phyloP scores from a whole-genome alignment of 2,329 filamentous ascomycete genomes.

The Celoporthe dispersa region DNA sequence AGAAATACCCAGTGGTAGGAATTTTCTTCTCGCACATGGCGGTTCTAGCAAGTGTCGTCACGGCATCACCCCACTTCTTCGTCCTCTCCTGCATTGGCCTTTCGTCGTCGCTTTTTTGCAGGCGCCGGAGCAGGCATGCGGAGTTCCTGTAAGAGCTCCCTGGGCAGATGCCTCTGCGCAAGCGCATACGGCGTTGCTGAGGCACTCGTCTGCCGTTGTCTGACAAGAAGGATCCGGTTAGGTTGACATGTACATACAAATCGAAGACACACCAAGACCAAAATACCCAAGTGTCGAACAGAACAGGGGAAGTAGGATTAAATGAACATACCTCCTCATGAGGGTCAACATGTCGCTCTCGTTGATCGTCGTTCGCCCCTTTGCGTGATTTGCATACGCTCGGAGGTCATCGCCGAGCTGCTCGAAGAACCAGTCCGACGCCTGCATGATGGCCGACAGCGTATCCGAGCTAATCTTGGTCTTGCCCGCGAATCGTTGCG shows the following conservation, averaged over 20 bases:
- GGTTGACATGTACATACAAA: slow-evolving; percentile 10
- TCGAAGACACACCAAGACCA: slow-evolving; percentile 21
- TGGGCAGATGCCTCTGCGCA: slow-evolving; percentile 80
- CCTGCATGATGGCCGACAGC: slow-evolving; percentile 74
- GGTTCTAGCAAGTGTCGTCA: neutral
- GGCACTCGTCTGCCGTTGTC: slow-evolving; percentile 76
- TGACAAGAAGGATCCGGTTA: slow-evolving; percentile 43
- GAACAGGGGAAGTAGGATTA: slow-evolving; percentile 27
- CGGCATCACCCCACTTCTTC: slow-evolving; percentile 45
- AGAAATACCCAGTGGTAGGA: slow-evolving; percentile 75
- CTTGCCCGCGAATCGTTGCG: slow-evolving; percentile 71
- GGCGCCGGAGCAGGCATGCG: slow-evolving; percentile 68
- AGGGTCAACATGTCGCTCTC: slow-evolving; percentile 81
- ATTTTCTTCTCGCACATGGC: neutral
- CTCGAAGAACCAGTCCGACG: slow-evolving; percentile 91
- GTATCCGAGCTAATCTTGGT: slow-evolving; percentile 76
- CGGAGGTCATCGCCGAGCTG: slow-evolving; percentile 80
- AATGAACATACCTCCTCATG: slow-evolving; percentile 74
- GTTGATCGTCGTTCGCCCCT: slow-evolving; percentile 79
- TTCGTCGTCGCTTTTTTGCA: slow-evolving; percentile 48
- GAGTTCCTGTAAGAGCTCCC: slow-evolving; percentile 82
- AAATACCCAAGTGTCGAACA: slow-evolving; percentile 25
- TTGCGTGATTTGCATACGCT: slow-evolving; percentile 78
- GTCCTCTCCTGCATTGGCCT: slow-evolving; percentile 45
- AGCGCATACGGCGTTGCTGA: slow-evolving; percentile 80